A percentile compares a stretch with the other conserved stretches of the same genome.
These are phyloP conservation scores for Erodium moschatum DNA, from an alignment of 441 rosid species.

Conservation along the genomic window DNA sequence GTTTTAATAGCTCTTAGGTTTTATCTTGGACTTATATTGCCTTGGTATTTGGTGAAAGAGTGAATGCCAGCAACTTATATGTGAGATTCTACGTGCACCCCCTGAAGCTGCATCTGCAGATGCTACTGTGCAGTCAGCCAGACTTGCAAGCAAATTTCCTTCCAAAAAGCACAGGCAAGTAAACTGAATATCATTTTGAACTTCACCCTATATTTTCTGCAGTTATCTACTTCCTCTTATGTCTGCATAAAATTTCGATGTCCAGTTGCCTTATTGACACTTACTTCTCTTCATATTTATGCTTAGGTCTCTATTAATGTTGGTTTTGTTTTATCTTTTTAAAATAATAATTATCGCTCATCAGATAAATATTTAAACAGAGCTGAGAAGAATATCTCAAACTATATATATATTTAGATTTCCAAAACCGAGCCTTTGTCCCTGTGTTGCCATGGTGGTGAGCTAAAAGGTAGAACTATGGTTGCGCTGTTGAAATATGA, in stretches of 20 bases:
- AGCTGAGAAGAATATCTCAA: background rate
- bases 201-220: conserved; percentile 7
- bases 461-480: background rate
- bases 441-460: background rate
- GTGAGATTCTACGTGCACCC: conserved; percentile 96
- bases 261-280: background rate
- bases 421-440: background rate
- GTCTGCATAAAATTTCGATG: background rate
- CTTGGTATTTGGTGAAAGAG: conserved; percentile 44
- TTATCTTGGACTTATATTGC: conserved; percentile 14
- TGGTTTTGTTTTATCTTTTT: background rate
- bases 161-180: conserved; percentile 65
- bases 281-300: background rate
- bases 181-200: conserved; percentile 10
- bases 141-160: conserved; percentile 77
- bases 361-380: background rate
- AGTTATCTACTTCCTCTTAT: conserved; percentile 6
- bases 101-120: conserved; percentile 99
- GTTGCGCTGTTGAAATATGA: background rate
- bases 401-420: background rate
- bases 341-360: background rate
- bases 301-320: background rate
- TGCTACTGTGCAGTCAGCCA: conserved; percentile 93
- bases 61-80: conserved; percentile 98
- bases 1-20: background rate